phyloP scores from a whole-genome alignment of 1,139 yeast species.

The Groenewaldozyma auringiensis region DNA sequence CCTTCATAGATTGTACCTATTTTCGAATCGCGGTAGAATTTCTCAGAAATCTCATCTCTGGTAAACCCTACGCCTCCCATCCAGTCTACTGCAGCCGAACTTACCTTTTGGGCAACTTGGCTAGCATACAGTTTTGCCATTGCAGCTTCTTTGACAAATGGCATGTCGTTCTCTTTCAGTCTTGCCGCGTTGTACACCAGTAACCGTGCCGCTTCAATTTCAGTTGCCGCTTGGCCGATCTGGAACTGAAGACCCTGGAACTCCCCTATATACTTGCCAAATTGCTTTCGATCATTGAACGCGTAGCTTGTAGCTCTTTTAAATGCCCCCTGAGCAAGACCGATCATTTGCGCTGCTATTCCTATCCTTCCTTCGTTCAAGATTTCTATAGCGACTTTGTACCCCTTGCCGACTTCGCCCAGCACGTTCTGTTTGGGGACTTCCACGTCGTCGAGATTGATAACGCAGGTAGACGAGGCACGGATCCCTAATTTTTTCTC shows the following conservation, averaged over 20 bases:
- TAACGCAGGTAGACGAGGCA: conserved; percentile 39
- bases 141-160: conserved; percentile 39
- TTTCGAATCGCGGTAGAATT: conserved; percentile 40
- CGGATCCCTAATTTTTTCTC: conserved; percentile 40
- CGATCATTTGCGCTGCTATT: conserved; percentile 41
- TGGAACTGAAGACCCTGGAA: conserved; percentile 43
- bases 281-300: conserved; percentile 38
- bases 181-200: conserved; percentile 40
- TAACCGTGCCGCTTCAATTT: conserved; percentile 40
- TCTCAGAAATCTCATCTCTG: conserved; percentile 37
- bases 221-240: conserved; percentile 39
- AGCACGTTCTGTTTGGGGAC: conserved; percentile 30
- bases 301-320: conserved; percentile 35
- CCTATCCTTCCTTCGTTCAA: conserved; percentile 41
- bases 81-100: conserved; percentile 40
- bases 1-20: conserved; percentile 42
- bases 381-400: conserved; percentile 40
- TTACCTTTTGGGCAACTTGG: conserved; percentile 36
- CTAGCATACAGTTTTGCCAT: conserved; percentile 40
- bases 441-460: conserved; percentile 36
- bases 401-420: conserved; percentile 40
- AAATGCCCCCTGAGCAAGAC: conserved; percentile 40
- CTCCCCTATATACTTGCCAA: conserved; percentile 38
- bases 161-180: conserved; percentile 36
- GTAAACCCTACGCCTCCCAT: conserved; percentile 44